These are phyloP conservation scores for Epichloe gansuensis DNA, from an alignment of 2,329 filamentous ascomycete species.

Conservation along the genomic window DNA sequence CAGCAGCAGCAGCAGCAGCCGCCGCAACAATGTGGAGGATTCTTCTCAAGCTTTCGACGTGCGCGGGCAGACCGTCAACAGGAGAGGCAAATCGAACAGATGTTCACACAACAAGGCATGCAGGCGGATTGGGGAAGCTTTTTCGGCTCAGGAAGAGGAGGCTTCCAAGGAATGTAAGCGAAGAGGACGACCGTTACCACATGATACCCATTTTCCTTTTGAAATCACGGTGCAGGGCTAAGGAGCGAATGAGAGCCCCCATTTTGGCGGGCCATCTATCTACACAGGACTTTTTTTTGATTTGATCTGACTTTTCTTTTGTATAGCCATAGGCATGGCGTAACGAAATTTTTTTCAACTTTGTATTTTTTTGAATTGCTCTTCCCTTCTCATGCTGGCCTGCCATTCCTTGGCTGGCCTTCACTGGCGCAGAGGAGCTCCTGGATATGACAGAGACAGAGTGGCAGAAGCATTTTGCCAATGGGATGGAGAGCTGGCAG, in stretches of 20 bases:
- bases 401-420: too few relatives aligned
- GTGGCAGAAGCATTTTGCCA: too few relatives aligned
- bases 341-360: background rate
- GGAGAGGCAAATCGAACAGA: slow-evolving; percentile 34
- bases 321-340: background rate
- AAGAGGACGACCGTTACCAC: slow-evolving; percentile 11
- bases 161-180: slow-evolving; percentile 30
- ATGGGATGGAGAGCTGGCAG: too few relatives aligned
- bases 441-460: too few relatives aligned
- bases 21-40: slow-evolving; percentile 16
- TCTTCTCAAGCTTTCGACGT: slow-evolving; percentile 15
- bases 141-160: slow-evolving; percentile 30
- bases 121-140: slow-evolving; percentile 34
- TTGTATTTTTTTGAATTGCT: background rate
- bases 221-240: slow-evolving; percentile 3
- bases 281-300: background rate
- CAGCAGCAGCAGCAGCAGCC: slow-evolving; percentile 15
- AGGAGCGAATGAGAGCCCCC: background rate
- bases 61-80: slow-evolving; percentile 16
- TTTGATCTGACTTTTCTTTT: background rate
- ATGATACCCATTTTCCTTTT: slow-evolving; percentile 25
- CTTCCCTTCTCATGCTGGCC: background rate
- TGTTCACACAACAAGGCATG: slow-evolving; percentile 35
- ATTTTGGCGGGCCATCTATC: background rate
- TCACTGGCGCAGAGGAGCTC: too few relatives aligned